Conservation (phyloP, 163 green algal genomes). For the Smithsoniella earleae region DNA sequence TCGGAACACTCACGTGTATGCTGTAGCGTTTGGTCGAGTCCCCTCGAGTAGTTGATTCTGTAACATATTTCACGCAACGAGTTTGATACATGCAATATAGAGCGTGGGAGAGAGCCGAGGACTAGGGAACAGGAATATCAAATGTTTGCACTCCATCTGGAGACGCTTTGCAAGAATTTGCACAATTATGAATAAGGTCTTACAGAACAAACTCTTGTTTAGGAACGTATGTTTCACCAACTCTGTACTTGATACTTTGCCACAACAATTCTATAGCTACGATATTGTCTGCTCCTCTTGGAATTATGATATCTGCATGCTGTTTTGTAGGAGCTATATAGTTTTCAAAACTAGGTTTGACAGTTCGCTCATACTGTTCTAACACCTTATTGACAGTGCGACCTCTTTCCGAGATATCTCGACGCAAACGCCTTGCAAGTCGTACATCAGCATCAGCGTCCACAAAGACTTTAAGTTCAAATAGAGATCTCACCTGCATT, state of each 20-base stretch:
- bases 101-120: too few relatives aligned
- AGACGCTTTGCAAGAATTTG: too few relatives aligned
- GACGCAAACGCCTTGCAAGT: constrained; percentile 39
- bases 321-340: constrained; percentile 57
- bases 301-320: constrained; percentile 63
- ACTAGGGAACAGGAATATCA: too few relatives aligned
- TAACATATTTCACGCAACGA: too few relatives aligned
- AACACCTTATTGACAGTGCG: constrained; percentile 46
- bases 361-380: constrained; percentile 45
- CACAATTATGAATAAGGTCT: too few relatives aligned
- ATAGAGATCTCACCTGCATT: constrained; percentile 34
- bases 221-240: too few relatives aligned
- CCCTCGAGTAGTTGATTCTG: too few relatives aligned
- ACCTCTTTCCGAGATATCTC: constrained; percentile 51
- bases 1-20: too few relatives aligned
- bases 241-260: constrained; percentile 54
- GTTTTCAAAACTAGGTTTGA: constrained; percentile 60
- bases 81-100: too few relatives aligned
- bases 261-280: constrained; percentile 59
- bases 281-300: constrained; percentile 35
- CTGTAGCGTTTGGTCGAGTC: too few relatives aligned
- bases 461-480: constrained; percentile 50
- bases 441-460: constrained; percentile 47
- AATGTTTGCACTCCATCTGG: too few relatives aligned
- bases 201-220: too few relatives aligned